Percentiles rank a stretch among this genome's conserved stretches.
phyloP scores from a whole-genome alignment of 352 stramenopile species.

The Globisporangium alternatum region DNA sequence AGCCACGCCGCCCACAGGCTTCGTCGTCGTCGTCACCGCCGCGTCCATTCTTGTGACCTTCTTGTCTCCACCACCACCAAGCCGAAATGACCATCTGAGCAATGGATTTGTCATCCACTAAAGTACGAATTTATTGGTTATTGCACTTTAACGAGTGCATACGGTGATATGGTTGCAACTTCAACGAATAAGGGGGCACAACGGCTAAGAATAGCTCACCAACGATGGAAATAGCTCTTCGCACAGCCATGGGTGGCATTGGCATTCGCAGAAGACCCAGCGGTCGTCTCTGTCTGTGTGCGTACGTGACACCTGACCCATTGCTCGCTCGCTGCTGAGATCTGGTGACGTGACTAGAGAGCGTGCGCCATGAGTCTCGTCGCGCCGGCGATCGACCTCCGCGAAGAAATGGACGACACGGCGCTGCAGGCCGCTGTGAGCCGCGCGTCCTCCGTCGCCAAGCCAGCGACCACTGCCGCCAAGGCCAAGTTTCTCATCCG shows the following conservation, averaged over 20 bases:
- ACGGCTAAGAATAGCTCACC: neutral
- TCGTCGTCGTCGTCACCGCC: slow-evolving; percentile 10
- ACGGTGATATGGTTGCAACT: neutral
- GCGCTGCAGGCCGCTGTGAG: neutral
- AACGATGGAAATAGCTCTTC: slow-evolving; percentile 5
- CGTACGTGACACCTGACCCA: neutral
- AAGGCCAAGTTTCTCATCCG: slow-evolving; percentile 72
- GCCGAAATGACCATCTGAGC: neutral
- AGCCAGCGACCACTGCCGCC: slow-evolving; percentile 10
- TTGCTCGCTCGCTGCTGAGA: neutral
- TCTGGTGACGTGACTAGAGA: neutral
- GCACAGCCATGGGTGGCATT: neutral
- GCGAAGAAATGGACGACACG: slow-evolving; percentile 46
- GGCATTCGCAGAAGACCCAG: neutral
- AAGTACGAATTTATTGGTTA: neutral
- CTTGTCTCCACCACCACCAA: slow-evolving; percentile 10
- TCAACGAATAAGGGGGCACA: neutral
- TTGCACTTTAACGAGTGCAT: neutral
- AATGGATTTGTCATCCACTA: neutral
- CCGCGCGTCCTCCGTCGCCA: neutral
- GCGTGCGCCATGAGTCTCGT: slow-evolving; percentile 35
- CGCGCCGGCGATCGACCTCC: slow-evolving; percentile 33
- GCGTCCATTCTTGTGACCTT: slow-evolving; percentile 19
- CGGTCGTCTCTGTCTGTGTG: neutral
- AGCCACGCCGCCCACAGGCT: neutral